Percentiles rank a stretch among this genome's conserved stretches.
phyloP scores from a whole-genome alignment of 306 rosid genomes.

The Mimosa bimucronata region DNA sequence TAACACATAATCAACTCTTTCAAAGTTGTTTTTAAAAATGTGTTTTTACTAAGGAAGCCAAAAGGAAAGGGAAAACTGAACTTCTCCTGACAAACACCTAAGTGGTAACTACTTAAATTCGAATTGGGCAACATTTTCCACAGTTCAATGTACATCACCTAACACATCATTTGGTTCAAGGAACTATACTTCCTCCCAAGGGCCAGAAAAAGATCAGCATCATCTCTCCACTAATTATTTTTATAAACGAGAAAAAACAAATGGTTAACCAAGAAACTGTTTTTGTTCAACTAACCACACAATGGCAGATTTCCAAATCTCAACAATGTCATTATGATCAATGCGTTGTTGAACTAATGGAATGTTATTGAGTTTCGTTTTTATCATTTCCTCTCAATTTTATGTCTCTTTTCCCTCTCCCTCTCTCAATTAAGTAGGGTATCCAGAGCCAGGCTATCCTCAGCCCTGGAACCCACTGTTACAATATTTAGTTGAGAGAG shows the following conservation, averaged over 20 bases:
- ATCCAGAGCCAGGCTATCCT: not conserved
- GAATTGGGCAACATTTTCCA: slow-evolving; percentile 28
- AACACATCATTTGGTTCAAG: slow-evolving; percentile 18
- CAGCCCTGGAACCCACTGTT: not conserved
- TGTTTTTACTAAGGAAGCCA: not conserved
- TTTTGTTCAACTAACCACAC: slow-evolving; percentile 19
- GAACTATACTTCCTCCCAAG: not conserved
- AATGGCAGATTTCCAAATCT: slow-evolving; percentile 28
- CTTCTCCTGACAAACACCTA: slow-evolving; percentile 9
- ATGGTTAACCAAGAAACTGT: not conserved
- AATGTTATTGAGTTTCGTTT: not conserved
- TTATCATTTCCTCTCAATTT: not conserved
- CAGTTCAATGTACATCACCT: not conserved
- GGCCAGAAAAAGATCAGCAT: not conserved
- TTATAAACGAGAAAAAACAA: slow-evolving; percentile 22
- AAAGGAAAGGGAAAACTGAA: not conserved
- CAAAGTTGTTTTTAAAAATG: not conserved
- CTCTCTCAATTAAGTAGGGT: not conserved
- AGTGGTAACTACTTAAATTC: not conserved
- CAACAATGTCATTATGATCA: not conserved
- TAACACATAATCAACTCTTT: not conserved
- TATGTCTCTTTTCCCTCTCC: not conserved
- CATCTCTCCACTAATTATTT: slow-evolving; percentile 1
- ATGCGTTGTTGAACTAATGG: not conserved
- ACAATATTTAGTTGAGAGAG: not conserved